These are phyloP conservation scores for Colletotrichum cuscutae DNA, from an alignment of 2,329 filamentous ascomycete genomes.

Conservation along the genomic window DNA sequence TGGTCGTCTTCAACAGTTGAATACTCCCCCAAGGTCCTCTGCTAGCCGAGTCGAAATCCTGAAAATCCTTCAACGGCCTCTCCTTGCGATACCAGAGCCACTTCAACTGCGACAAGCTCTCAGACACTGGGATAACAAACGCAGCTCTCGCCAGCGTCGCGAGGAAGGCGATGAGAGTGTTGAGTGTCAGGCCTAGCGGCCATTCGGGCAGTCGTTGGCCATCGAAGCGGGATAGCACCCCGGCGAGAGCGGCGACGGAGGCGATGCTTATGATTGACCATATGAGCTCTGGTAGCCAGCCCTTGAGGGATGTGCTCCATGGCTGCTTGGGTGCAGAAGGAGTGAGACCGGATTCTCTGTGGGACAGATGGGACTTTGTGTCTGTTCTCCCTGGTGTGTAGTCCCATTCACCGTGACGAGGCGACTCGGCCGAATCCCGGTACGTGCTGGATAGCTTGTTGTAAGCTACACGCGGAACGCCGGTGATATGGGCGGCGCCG, in stretches of 20 bases:
- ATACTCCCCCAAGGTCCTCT: conserved; percentile 36
- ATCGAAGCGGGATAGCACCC: not conserved
- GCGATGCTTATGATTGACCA: not conserved
- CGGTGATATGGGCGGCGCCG: not conserved
- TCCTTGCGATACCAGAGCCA: conserved; percentile 39
- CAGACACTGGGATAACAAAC: conserved; percentile 39
- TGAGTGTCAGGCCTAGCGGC: conserved; percentile 41
- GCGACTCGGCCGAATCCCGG: not conserved
- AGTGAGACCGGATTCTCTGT: not conserved
- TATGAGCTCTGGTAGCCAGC: not conserved
- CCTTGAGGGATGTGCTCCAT: not conserved
- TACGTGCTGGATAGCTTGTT: not conserved
- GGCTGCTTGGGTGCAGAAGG: not conserved
- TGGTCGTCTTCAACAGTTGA: conserved; percentile 8
- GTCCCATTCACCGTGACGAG: not conserved
- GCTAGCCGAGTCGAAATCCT: conserved; percentile 38
- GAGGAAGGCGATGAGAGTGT: conserved; percentile 42
- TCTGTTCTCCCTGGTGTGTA: not conserved
- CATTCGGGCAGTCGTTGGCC: conserved; percentile 10
- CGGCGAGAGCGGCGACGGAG: conserved; percentile 6
- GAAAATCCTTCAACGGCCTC: conserved; percentile 37
- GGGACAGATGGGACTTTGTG: not conserved
- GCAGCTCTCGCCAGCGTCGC: conserved; percentile 39
- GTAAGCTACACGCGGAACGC: not conserved
- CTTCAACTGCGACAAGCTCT: conserved; percentile 40